Conservation (phyloP, 805 yeast genomes). For the Nakazawaea ishiwadae region DNA sequence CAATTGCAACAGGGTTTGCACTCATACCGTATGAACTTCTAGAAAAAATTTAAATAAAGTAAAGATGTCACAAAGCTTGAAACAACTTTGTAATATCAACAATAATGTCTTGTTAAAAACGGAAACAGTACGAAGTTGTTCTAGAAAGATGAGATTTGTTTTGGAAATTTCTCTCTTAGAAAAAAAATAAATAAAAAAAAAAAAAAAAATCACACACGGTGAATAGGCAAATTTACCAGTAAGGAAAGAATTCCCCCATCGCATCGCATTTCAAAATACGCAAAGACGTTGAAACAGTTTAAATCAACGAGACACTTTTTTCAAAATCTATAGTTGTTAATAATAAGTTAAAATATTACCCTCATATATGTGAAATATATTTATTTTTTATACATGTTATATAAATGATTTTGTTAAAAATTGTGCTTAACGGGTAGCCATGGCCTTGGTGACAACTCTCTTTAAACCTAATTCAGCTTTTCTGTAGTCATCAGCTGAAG, state of each 20-base stretch:
- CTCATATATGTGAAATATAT: slow-evolving; percentile 4
- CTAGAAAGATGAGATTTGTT: neutral
- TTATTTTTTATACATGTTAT: slow-evolving; percentile 3
- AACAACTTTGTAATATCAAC: too few species aligned
- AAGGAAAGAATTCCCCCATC: too few species aligned
- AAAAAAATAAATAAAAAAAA: neutral
- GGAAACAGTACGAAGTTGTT: too few species aligned
- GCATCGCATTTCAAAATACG: too few species aligned
- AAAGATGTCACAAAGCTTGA: too few species aligned
- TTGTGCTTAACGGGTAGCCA: slow-evolving; percentile 84
- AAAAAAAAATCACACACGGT: neutral
- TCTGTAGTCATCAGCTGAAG: slow-evolving; percentile 95
- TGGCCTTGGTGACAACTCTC: slow-evolving; percentile 99
- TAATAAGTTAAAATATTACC: neutral
- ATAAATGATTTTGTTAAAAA: neutral
- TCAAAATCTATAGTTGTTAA: too few species aligned
- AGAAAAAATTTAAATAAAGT: too few species aligned
- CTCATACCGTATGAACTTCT: slow-evolving; percentile 8
- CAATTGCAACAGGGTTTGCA: slow-evolving; percentile 9
- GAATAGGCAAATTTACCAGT: neutral
- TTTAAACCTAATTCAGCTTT: slow-evolving; percentile 98
- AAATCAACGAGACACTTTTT: too few species aligned
- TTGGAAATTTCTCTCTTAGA: neutral
- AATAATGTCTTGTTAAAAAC: neutral
- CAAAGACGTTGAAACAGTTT: too few species aligned